phyloP scores from a whole-genome alignment of 2,329 filamentous ascomycete genomes.

The Pestalotiopsis sp. region DNA sequence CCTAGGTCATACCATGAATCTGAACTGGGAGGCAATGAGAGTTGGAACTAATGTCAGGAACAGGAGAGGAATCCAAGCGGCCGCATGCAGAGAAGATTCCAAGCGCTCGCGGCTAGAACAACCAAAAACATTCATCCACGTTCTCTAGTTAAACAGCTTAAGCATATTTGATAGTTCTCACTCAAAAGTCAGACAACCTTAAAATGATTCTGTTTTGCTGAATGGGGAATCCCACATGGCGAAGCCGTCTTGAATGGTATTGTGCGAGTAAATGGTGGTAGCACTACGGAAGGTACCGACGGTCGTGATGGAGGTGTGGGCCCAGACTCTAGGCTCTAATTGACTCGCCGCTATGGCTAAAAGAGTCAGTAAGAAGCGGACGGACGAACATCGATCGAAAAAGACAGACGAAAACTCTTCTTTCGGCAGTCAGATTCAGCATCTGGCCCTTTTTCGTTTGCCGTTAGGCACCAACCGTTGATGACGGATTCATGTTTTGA shows the following conservation, averaged over 20 bases:
- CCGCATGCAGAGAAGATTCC: neutral
- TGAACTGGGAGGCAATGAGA: neutral
- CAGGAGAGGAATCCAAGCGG: neutral
- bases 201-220: neutral
- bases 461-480: neutral
- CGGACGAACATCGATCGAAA: neutral
- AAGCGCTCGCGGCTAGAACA: neutral
- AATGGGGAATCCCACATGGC: neutral
- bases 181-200: neutral
- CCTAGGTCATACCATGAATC: neutral
- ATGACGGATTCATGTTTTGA: neutral
- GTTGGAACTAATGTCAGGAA: neutral
- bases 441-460: neutral
- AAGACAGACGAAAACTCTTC: neutral
- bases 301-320: neutral
- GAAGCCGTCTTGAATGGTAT: neutral
- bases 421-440: neutral
- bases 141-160: neutral
- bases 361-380: neutral
- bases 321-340: neutral
- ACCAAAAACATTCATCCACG: neutral
- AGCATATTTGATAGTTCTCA: neutral
- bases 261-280: neutral
- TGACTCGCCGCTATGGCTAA: neutral
- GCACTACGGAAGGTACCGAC: neutral